Conservation (phyloP, 2,329 filamentous ascomycete genomes). For the Alternaria triticimaculans region DNA sequence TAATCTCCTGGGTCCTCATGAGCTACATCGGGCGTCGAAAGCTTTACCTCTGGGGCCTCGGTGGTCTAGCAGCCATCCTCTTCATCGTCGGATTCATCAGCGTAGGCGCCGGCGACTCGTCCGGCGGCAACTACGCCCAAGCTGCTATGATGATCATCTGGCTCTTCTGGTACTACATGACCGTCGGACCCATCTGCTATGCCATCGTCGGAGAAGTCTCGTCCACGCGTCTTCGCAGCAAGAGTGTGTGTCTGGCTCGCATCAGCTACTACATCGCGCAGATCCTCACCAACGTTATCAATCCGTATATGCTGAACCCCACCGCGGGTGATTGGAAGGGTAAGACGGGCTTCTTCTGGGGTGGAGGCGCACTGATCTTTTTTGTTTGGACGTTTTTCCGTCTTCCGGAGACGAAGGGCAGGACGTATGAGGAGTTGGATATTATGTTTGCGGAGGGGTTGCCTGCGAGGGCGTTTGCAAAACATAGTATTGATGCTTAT, state of each 20-base stretch:
- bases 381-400: conserved; percentile 76
- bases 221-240: conserved; percentile 80
- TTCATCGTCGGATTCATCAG: conserved; percentile 75
- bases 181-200: conserved; percentile 86
- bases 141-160: conserved; percentile 30
- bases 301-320: conserved; percentile 58
- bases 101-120: conserved; percentile 40
- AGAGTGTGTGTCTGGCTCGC: conserved; percentile 82
- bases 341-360: conserved; percentile 81
- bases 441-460: conserved; percentile 70
- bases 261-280: conserved; percentile 69
- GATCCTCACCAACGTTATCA: conserved; percentile 79
- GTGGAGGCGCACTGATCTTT: conserved; percentile 76
- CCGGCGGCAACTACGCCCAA: conserved; percentile 49
- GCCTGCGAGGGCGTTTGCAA: conserved; percentile 21
- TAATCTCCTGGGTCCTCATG: conserved; percentile 80
- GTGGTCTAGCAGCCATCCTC: conserved; percentile 67
- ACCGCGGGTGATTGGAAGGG: conserved; percentile 83
- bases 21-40: conserved; percentile 74
- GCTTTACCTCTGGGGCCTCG: conserved; percentile 74
- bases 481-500: conserved; percentile 10
- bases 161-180: conserved; percentile 77
- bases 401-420: conserved; percentile 76
- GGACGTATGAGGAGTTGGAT: conserved; percentile 83
- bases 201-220: conserved; percentile 83